Conservation (phyloP, 495 filamentous ascomycete species). For the Elasticomyces elasticus region DNA sequence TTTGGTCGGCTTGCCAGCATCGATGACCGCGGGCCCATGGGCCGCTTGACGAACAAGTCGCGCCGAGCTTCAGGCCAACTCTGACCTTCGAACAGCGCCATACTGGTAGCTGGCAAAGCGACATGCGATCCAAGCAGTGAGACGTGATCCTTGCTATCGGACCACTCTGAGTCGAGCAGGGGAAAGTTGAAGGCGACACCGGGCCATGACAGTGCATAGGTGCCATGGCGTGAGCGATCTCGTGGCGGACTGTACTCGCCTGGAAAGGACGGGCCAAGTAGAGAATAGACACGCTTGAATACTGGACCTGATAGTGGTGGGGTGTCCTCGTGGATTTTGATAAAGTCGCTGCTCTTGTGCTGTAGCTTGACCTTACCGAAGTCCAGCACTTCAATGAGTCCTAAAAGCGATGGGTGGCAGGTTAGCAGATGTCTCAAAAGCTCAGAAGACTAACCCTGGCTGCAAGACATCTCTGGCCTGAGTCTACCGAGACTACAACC, state of each 20-base stretch:
- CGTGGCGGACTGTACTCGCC: conserved; percentile 73
- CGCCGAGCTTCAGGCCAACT: conserved; percentile 78
- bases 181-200: conserved; percentile 88
- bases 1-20: conserved; percentile 49
- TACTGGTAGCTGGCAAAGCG: conserved; percentile 61
- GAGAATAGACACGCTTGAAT: conserved; percentile 82
- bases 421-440: no score
- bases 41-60: conserved; percentile 61
- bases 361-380: conserved; percentile 76
- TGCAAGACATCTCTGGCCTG: no score
- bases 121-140: conserved; percentile 70
- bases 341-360: conserved; percentile 77
- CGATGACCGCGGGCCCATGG: conserved; percentile 55
- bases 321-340: conserved; percentile 46
- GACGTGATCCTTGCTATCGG: conserved; percentile 72
- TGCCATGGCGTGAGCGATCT: conserved; percentile 40
- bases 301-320: conserved; percentile 50
- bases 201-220: conserved; percentile 84
- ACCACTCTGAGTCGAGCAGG: conserved; percentile 65
- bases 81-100: conserved; percentile 79
- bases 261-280: conserved; percentile 83
- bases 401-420: no score
- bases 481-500: no score
- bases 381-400: conserved; percentile 81
- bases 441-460: no score